Evolutionary conservation across 768 basidiomycete species (phyloP), one percentile per base, ranked within the genome.

Genomic region (Leccinellum albellum): DNA sequence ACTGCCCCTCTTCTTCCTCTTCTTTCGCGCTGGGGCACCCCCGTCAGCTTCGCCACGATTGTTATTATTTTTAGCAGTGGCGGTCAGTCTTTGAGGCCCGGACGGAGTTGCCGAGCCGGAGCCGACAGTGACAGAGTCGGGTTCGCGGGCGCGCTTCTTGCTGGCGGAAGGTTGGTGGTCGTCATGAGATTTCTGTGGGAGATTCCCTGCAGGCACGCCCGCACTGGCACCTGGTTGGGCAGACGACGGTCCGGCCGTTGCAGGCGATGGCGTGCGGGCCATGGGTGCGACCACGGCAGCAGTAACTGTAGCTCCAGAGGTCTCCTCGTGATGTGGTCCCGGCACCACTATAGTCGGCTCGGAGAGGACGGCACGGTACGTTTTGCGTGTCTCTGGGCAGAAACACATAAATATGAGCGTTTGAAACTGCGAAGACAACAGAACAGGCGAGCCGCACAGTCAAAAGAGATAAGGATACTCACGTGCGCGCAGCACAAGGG

Each of bases 281-380:
- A 40, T 10, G 9, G n/a, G n/a, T 0, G 9, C 37, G 4, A 40
- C n/a, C 37, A n/a, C 9, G 37, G n/a, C 9, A n/a, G 37, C 2
- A 40, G n/a, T 9, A 4, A 8, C 17, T 17, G 35, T 37, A 17
- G 14, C 15, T 17, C n/a, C 35, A n/a, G n/a, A n/a, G n/a, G n/a
- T n/a, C 37, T 40, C 37, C 37, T 37, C 37, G n/a, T 9, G 37
- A 40, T 0, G 13, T n/a, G 37, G n/a, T n/a, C 10, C 37, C 37
- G 37, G 86, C 2, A 90, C 69, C 12, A 92, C 78, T 10, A 91
- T 68, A 48, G 69, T 81, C 0, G 91, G 89, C 65, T 89, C 88
- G 3, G 90, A 91, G 21, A 93, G 73, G 1, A 92, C 80, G 0
- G 91, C 87, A 6, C 90, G 82, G 64, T 89, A 91, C 5, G 89